These are phyloP conservation scores for Solanum virginianum DNA, from an alignment of 257 asterid genomes.

Conservation along the genomic window DNA sequence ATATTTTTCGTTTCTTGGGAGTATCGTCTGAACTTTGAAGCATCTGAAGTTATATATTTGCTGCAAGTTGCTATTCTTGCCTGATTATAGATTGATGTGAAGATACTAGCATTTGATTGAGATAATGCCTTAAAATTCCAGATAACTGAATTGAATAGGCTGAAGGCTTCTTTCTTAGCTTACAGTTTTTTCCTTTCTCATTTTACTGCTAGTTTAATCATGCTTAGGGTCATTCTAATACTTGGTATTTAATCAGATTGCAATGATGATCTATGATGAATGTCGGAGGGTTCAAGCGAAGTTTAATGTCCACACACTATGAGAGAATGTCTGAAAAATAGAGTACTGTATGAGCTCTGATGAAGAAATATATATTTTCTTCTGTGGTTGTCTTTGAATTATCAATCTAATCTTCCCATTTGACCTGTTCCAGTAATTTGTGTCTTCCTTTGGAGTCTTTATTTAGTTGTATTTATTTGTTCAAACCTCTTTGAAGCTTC, in stretches of 20 bases:
- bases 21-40: neutral
- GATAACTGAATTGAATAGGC: neutral
- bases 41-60: neutral
- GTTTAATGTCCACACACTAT: neutral
- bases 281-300: neutral
- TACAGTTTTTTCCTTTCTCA: neutral
- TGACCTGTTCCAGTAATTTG: neutral
- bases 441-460: neutral
- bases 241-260: conserved; percentile 2
- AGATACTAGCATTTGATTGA: neutral
- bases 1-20: neutral
- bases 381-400: neutral
- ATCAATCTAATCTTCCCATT: neutral
- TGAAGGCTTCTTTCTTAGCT: neutral
- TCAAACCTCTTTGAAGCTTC: neutral
- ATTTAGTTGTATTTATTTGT: neutral
- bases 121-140: neutral
- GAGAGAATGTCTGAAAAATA: conserved; percentile 11
- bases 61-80: neutral
- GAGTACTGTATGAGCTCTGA: neutral
- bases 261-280: conserved; percentile 4
- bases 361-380: neutral
- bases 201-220: neutral
- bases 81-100: neutral
- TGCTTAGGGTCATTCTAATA: conserved; percentile 2